phyloP scores from a whole-genome alignment of 2,329 filamentous ascomycete genomes.

The Paracoccidioides lutzii region DNA sequence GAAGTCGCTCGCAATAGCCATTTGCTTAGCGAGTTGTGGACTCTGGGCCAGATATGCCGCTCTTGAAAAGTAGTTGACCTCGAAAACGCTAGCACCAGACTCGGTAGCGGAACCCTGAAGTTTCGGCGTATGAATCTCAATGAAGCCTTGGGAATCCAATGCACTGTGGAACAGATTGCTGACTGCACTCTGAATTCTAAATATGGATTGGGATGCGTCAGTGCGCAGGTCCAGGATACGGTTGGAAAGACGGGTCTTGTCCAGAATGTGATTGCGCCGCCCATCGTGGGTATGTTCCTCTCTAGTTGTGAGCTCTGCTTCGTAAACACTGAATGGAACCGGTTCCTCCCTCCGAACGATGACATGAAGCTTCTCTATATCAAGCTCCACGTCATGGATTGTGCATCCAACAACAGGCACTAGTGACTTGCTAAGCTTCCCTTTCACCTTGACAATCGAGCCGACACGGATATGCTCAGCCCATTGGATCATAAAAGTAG shows the following conservation, averaged over 20 bases:
- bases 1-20: constrained; percentile 82
- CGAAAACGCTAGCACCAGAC: constrained; percentile 82
- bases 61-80: constrained; percentile 80
- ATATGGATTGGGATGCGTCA: constrained; percentile 74
- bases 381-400: constrained; percentile 63
- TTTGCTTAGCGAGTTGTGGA: constrained; percentile 84
- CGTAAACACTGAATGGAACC: constrained; percentile 56
- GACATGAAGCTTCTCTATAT: constrained; percentile 53
- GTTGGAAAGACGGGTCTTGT: constrained; percentile 62
- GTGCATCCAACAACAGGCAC: constrained; percentile 63
- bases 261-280: constrained; percentile 49
- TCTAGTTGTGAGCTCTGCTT: constrained; percentile 49
- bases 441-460: constrained; percentile 63
- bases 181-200: constrained; percentile 71
- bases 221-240: constrained; percentile 75
- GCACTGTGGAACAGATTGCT: constrained; percentile 66
- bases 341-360: constrained; percentile 49
- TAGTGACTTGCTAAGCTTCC: constrained; percentile 58
- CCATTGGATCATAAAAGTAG: constrained; percentile 71
- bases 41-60: constrained; percentile 82
- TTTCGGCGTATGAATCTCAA: constrained; percentile 91
- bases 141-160: constrained; percentile 63
- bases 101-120: constrained; percentile 82
- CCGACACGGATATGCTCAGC: constrained; percentile 70
- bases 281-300: constrained; percentile 45